Base-by-base conservation (phyloP, 2,329 filamentous ascomycete species). In the Huntiella savannae region DNA sequence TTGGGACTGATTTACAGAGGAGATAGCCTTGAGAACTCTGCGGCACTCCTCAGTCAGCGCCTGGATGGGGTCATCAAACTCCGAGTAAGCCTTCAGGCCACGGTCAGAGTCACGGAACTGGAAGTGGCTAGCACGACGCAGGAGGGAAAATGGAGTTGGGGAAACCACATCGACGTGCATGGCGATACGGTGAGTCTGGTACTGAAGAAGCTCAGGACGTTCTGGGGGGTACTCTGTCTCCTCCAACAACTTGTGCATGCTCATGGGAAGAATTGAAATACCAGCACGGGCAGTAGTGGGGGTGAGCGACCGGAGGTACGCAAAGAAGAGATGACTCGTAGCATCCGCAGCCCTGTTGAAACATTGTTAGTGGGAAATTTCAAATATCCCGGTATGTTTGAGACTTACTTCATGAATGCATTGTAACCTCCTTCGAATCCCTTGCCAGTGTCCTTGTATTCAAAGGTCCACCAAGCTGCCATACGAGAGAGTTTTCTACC, bases 381-480 rank as follows among this genome's bases (percentile, higher is more conserved):
- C 28, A 33, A 17, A 37, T 40, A 46, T 19, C 28, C 12, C 35
- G 13, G 16, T 39, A 17, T 32, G 36, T 15, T 12, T 48, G 19
- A 10, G 32, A 45, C 33, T 43, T 36, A 58, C 74, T 62, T 78
- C 54, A 79, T 68, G 87, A 91, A 98, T 39, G 76, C 75, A 57
- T 82, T 83, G 63, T 98, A 98, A 46, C 88, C 87, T 36, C 84
- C 84, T 54, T 96, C 91, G 55, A 98, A 98, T 12, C 91, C 91
- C 58, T 82, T 88, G 37, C 82, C 82, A 5, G 77, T 77, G 58
- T 96, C 87, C 40, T 70, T 74, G 54, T 92, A 84, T 57, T 95
- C 88, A 59, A 98, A 98, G 1, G 88, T 86, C 91, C 91, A 98
- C 91, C 91, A 98, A 40, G 87, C 86, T 36, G 88, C 91, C 71